A percentile compares a stretch with the other conserved stretches of the same genome.
phyloP scores from a whole-genome alignment of 2,329 filamentous ascomycete species.

The Parafenestella ontariensis region DNA sequence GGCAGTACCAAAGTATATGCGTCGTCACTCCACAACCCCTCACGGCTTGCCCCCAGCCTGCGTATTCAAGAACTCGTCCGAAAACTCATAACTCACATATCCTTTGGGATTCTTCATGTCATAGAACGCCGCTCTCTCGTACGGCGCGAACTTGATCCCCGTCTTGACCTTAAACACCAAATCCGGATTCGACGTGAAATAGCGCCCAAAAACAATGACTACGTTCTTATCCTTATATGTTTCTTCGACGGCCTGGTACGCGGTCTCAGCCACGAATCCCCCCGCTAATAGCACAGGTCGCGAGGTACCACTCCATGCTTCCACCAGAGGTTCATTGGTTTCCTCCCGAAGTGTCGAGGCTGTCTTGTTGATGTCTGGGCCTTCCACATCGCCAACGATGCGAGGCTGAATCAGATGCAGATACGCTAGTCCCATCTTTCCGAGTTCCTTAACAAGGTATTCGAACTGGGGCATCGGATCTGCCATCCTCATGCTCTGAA shows the following conservation, averaged over 20 bases:
- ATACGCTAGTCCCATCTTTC: constrained; percentile 53
- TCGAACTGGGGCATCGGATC: constrained; percentile 69
- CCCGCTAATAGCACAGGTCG: constrained; percentile 46
- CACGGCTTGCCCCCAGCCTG: background rate
- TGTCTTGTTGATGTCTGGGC: constrained; percentile 47
- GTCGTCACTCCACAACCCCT: background rate
- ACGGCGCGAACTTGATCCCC: background rate
- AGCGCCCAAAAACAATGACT: constrained; percentile 52
- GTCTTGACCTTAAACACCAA: background rate
- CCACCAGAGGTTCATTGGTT: constrained; percentile 29
- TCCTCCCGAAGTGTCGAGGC: constrained; percentile 12
- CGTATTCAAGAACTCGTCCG: background rate
- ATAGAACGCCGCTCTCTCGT: background rate
- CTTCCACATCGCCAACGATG: constrained; percentile 33
- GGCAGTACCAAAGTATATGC: too few species aligned
- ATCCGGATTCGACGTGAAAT: constrained; percentile 55
- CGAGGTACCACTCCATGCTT: constrained; percentile 11
- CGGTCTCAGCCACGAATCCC: constrained; percentile 46
- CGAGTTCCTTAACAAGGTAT: constrained; percentile 60
- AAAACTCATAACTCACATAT: background rate
- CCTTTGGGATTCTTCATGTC: background rate
- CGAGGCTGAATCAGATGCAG: constrained; percentile 63
- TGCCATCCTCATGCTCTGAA: constrained; percentile 68
- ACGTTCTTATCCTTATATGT: constrained; percentile 51
- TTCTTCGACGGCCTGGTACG: constrained; percentile 34